A percentile compares a stretch with the other conserved stretches of the same genome.
phyloP scores from a whole-genome alignment of 257 asterid genomes.

The Plantago major region DNA sequence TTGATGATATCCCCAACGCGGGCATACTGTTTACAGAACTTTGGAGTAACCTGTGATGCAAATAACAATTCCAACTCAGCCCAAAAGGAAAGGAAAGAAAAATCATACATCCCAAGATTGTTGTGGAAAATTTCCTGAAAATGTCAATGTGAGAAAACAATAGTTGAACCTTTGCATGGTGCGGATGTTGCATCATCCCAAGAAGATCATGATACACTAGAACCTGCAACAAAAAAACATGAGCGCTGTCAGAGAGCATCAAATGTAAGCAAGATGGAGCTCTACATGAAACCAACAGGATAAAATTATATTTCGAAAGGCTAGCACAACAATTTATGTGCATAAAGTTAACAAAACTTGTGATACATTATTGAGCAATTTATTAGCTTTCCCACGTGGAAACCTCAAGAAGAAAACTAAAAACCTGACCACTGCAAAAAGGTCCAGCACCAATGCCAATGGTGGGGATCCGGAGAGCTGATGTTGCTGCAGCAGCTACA shows the following conservation, averaged over 20 bases:
- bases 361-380: no score
- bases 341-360: no score
- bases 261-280: no score
- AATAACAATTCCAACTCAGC: not conserved
- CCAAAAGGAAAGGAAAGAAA: not conserved
- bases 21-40: slow-evolving; percentile 77
- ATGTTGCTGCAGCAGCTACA: slow-evolving; percentile 89
- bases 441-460: slow-evolving; percentile 97
- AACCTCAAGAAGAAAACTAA: slow-evolving; percentile 18
- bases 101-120: not conserved
- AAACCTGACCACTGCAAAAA: slow-evolving; percentile 85
- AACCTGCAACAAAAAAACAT: slow-evolving; percentile 42
- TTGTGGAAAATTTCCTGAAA: not conserved
- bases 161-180: slow-evolving; percentile 61
- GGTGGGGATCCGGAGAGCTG: slow-evolving; percentile 85
- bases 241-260: no score
- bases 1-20: slow-evolving; percentile 65
- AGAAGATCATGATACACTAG: slow-evolving; percentile 89
- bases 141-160: not conserved
- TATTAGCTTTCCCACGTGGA: no score
- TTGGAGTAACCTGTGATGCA: slow-evolving; percentile 66
- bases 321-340: no score
- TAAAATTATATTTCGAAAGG: no score
- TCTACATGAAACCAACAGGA: no score
- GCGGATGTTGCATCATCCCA: slow-evolving; percentile 91